phyloP scores from a whole-genome alignment of 2,329 filamentous ascomycete species.

The Cercospora nicotianae region DNA sequence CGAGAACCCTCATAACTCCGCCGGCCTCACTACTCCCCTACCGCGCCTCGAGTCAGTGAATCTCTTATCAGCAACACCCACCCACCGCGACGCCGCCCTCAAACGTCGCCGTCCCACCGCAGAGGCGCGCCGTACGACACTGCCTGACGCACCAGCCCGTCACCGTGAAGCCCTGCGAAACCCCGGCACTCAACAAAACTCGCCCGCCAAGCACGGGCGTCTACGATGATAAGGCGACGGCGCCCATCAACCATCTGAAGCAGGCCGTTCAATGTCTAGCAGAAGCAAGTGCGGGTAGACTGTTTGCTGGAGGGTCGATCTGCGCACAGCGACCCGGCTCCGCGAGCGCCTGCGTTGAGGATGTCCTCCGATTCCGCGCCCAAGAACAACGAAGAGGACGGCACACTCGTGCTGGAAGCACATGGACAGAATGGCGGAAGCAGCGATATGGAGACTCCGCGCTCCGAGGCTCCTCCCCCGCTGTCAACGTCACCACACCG shows the following conservation, averaged over 20 bases:
- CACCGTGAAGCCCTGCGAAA: slow-evolving; percentile 1
- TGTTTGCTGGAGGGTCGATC: slow-evolving; percentile 16
- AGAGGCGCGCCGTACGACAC: background rate
- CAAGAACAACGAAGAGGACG: slow-evolving; percentile 18
- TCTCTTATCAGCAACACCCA: background rate
- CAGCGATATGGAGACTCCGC: slow-evolving; percentile 41
- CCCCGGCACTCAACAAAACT: slow-evolving; percentile 18
- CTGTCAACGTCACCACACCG: slow-evolving; percentile 29
- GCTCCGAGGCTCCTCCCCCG: slow-evolving; percentile 44
- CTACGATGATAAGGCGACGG: slow-evolving; percentile 28
- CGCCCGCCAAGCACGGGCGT: slow-evolving; percentile 13
- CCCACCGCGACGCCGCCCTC: background rate
- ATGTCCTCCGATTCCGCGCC: slow-evolving; percentile 29
- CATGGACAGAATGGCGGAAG: slow-evolving; percentile 19
- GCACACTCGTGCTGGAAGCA: background rate
- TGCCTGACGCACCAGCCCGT: background rate
- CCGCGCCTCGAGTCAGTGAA: background rate
- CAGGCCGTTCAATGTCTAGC: slow-evolving; percentile 34
- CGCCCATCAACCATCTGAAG: slow-evolving; percentile 14
- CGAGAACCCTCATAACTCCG: background rate
- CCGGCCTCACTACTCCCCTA: background rate
- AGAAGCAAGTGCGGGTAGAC: slow-evolving; percentile 36
- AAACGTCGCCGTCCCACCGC: background rate
- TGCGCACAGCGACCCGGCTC: slow-evolving; percentile 11
- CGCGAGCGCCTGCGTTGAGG: slow-evolving; percentile 15